These are phyloP conservation scores for Mariannaea elegans DNA, from an alignment of 2,329 filamentous ascomycete genomes.

Conservation along the genomic window DNA sequence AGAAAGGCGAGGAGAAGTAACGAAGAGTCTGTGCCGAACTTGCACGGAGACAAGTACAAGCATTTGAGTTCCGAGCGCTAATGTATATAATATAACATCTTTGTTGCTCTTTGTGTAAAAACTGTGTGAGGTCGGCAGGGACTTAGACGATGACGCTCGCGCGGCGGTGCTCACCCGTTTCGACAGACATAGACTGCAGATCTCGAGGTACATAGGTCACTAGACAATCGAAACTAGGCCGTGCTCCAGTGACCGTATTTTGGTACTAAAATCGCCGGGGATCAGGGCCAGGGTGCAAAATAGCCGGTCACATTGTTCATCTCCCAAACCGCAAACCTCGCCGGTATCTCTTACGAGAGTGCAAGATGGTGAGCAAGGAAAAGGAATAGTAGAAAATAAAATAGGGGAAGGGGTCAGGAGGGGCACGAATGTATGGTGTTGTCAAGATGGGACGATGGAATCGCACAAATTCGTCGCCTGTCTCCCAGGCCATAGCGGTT, in stretches of 20 bases:
- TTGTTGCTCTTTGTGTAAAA: background rate
- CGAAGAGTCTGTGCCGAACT: conserved; percentile 13
- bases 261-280: background rate
- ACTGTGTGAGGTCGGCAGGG: background rate
- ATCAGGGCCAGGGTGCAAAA: background rate
- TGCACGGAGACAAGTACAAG: background rate
- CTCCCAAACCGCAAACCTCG: background rate
- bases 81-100: conserved; percentile 1
- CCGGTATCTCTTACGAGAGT: background rate
- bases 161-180: background rate
- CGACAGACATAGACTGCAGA: background rate
- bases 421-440: conserved; percentile 4
- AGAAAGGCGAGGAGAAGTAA: conserved; percentile 1
- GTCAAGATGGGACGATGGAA: conserved; percentile 22
- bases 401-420: conserved; percentile 9
- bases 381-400: conserved; percentile 3
- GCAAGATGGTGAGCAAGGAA: background rate
- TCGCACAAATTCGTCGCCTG: conserved; percentile 8
- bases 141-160: background rate
- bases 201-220: too few species aligned
- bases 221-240: background rate
- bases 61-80: background rate
- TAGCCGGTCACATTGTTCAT: background rate
- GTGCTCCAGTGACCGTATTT: background rate
- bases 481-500: background rate